Percentiles rank a stretch among this genome's conserved stretches.
Evolutionary conservation across 306 rosid species (phyloP).

Genomic region (Casuarina cunninghamiana): DNA sequence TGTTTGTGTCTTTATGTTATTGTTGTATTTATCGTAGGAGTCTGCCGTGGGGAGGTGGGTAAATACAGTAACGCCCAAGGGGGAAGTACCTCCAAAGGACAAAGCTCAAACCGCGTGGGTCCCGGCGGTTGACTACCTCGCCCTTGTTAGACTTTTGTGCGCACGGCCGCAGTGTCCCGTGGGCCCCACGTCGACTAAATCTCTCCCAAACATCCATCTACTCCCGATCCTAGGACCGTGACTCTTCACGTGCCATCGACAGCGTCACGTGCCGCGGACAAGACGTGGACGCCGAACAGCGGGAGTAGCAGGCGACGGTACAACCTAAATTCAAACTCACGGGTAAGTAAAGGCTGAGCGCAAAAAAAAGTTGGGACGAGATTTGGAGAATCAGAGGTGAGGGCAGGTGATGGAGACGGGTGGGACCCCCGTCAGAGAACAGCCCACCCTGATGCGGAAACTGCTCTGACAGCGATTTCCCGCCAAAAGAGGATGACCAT

Average conservation of each 20-base stretch:
- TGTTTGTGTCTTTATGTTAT: no score
- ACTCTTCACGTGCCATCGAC: not conserved
- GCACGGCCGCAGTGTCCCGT: conserved; percentile 27
- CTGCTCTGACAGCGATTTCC: conserved; percentile 41
- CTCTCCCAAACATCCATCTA: conserved; percentile 1
- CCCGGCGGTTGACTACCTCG: conserved; percentile 44
- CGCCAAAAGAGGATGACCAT: conserved; percentile 33
- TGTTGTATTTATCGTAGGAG: no score
- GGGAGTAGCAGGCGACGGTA: not conserved
- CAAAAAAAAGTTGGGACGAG: not conserved
- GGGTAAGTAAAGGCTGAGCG: conserved; percentile 24
- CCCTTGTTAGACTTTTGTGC: conserved; percentile 34
- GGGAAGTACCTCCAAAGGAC: not conserved
- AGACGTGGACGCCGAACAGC: not conserved
- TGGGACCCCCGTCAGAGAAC: conserved; percentile 43
- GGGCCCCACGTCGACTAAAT: conserved; percentile 31
- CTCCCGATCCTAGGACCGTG: not conserved
- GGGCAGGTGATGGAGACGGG: conserved; percentile 10
- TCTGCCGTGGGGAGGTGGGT: not conserved
- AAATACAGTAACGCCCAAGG: not conserved
- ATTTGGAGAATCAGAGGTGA: conserved; percentile 4
- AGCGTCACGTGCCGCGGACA: not conserved
- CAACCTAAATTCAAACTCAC: conserved; percentile 9
- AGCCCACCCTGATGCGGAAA: conserved; percentile 41
- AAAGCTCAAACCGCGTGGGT: conserved; percentile 55